These are phyloP conservation scores for Amanita rubescens DNA, from an alignment of 768 basidiomycete genomes.

Conservation along the genomic window DNA sequence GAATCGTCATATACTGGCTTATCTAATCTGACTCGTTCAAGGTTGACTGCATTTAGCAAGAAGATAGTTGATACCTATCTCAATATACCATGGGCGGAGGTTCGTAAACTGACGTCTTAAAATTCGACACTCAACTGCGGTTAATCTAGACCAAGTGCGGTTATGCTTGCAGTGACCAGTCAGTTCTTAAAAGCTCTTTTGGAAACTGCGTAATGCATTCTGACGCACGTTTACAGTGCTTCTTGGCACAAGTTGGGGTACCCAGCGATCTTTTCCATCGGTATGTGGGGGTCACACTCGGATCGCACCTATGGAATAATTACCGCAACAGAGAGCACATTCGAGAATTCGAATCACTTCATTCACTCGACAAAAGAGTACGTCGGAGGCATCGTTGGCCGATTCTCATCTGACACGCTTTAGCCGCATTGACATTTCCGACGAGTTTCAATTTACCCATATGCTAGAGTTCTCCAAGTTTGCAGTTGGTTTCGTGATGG, in stretches of 20 bases:
- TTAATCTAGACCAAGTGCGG: constrained; percentile 70
- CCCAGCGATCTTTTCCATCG: constrained; percentile 78
- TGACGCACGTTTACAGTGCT: constrained; percentile 34
- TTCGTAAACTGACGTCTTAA: constrained; percentile 14
- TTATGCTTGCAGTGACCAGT: constrained; percentile 95
- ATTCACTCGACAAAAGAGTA: constrained; percentile 82
- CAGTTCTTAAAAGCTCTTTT: constrained; percentile 21
- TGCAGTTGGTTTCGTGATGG: constrained; percentile 71
- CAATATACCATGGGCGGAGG: constrained; percentile 72
- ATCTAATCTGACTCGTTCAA: constrained; percentile 22
- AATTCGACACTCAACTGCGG: constrained; percentile 8
- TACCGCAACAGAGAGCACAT: constrained; percentile 48
- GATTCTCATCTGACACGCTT: constrained; percentile 9
- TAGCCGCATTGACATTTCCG: constrained; percentile 78
- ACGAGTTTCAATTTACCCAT: constrained; percentile 86
- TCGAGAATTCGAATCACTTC: constrained; percentile 72
- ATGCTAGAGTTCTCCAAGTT: constrained; percentile 88
- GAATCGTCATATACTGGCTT: constrained; percentile 9
- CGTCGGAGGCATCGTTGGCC: constrained; percentile 21
- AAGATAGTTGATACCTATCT: constrained; percentile 71
- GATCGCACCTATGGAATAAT: constrained; percentile 11
- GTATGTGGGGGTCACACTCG: constrained; percentile 29
- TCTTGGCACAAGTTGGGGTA: constrained; percentile 86
- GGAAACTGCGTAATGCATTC: constrained; percentile 18
- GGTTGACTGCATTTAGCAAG: constrained; percentile 78